Evolutionary conservation across 495 filamentous ascomycete species (phyloP), one percentile per base, ranked within the genome.

Genomic region (Cercophora scortea): DNA sequence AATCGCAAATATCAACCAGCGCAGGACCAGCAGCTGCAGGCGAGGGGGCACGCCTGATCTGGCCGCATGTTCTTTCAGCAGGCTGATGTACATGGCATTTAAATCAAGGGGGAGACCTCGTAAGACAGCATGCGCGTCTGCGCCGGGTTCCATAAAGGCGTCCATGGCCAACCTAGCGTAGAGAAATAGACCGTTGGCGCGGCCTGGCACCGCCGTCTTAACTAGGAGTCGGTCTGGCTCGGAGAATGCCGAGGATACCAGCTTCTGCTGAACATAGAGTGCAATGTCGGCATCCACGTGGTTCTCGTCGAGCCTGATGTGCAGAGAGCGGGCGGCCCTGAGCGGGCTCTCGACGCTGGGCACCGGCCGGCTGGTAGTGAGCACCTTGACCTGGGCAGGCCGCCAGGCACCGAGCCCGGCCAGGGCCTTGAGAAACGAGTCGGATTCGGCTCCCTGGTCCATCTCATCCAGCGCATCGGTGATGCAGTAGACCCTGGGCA

Each of bases 121-220:
- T n/a, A n/a, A n/a, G n/a, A n/a, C n/a, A n/a, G n/a, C n/a, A n/a
- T n/a, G n/a, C n/a, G n/a, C n/a, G n/a, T n/a, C n/a, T n/a, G n/a
- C n/a, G n/a, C n/a, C n/a, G n/a, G n/a, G n/a, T n/a, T n/a, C n/a
- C n/a, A n/a, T n/a, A n/a, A n/a, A n/a, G n/a, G n/a, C 63, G 55
- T 79, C 73, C 64, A 76, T 66, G 15, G 71, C 64, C 7, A 81
- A 68, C 48, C 62, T 71, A 2, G 73, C 74, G 57, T 78, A 78
- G 18, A 78, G 65, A 50, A 71, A 74, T 8, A 69, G 50, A 10
- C 64, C 71, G 16, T 64, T 64, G 17, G 63, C 61, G 40, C 42
- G 53, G 45, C 60, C 58, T 4, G 60, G 56, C 7, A 66, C 55
- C 1, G 60, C 60, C 10, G 50, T 48, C 15, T 46, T 49, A 16